Percentiles rank a stretch among this genome's conserved stretches.
phyloP scores from a whole-genome alignment of 2,329 filamentous ascomycete species.

The Exophiala lecanii-corni region DNA sequence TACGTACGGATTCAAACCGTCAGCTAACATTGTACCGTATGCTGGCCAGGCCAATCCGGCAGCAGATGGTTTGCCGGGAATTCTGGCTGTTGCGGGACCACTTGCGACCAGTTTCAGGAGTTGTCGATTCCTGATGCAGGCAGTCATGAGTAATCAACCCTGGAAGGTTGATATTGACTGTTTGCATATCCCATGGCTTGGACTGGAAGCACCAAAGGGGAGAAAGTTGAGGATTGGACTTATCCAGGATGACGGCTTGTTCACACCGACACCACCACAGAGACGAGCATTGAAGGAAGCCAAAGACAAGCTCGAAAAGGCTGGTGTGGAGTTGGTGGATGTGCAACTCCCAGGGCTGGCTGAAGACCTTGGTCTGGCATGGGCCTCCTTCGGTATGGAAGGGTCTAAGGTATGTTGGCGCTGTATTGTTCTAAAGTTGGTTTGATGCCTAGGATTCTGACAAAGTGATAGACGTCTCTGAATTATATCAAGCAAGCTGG shows the following conservation, averaged over 20 bases:
- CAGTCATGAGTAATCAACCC: constrained; percentile 35
- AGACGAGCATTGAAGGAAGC: constrained; percentile 36
- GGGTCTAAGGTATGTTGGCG: constrained; percentile 4
- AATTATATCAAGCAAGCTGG: constrained; percentile 4
- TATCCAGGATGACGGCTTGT: constrained; percentile 36
- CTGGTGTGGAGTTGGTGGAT: constrained; percentile 47
- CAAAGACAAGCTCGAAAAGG: constrained; percentile 28
- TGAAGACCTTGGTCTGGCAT: constrained; percentile 1
- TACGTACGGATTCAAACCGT: constrained; percentile 48
- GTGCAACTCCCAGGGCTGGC: constrained; percentile 7
- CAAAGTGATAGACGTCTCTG: constrained; percentile 2
- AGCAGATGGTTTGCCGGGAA: constrained; percentile 46
- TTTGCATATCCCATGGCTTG: constrained; percentile 16
- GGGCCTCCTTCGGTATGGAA: constrained; percentile 9
- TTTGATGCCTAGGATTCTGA: not conserved
- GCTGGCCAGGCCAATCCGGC: constrained; percentile 44
- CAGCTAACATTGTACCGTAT: constrained; percentile 44
- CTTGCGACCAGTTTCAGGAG: constrained; percentile 36
- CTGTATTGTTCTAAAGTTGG: too few species aligned
- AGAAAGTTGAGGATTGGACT: constrained; percentile 36
- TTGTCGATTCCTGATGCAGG: constrained; percentile 43
- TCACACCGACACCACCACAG: constrained; percentile 36
- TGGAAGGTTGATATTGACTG: constrained; percentile 36
- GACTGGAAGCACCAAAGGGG: constrained; percentile 6
- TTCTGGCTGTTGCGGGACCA: constrained; percentile 43